Conservation (phyloP, 2,329 filamentous ascomycete species). For the Fusarium verrucosum region DNA sequence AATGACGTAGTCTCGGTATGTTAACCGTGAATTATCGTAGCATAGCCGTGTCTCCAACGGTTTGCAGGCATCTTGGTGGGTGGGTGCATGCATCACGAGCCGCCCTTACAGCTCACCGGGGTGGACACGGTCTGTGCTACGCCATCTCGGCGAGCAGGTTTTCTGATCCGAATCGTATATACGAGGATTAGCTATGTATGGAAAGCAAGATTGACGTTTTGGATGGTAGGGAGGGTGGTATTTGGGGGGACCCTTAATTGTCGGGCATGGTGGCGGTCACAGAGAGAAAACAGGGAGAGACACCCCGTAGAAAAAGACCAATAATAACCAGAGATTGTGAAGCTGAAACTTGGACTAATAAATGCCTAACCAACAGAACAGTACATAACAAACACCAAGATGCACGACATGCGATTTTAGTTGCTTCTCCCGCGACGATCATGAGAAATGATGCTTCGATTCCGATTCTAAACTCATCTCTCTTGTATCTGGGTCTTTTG, state of each 20-base stretch:
- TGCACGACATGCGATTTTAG: constrained; percentile 1
- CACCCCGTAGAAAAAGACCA: neutral
- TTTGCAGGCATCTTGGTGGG: neutral
- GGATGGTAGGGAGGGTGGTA: neutral
- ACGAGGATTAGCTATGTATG: neutral
- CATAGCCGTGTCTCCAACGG: neutral
- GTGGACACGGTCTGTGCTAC: constrained; percentile 21
- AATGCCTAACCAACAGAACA: neutral
- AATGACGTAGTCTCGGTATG: neutral
- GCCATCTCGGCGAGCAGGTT: neutral
- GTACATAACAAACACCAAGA: neutral
- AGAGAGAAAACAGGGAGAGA: neutral
- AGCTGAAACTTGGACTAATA: too few species aligned
- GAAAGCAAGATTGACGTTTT: constrained; percentile 1
- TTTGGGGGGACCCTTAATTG: neutral
- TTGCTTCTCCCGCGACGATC: constrained; percentile 23
- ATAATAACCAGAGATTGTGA: too few species aligned
- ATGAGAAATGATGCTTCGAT: neutral
- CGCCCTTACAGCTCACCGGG: constrained; percentile 17
- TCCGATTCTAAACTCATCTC: neutral
- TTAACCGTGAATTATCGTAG: neutral
- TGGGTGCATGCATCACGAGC: constrained; percentile 4
- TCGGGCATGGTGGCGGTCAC: neutral
- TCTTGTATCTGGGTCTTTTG: neutral
- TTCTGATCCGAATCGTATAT: neutral